Percentiles rank a stretch among this genome's conserved stretches.
These are phyloP conservation scores for Begonia fuchsioides DNA, from an alignment of 306 rosid genomes.

Conservation along the genomic window DNA sequence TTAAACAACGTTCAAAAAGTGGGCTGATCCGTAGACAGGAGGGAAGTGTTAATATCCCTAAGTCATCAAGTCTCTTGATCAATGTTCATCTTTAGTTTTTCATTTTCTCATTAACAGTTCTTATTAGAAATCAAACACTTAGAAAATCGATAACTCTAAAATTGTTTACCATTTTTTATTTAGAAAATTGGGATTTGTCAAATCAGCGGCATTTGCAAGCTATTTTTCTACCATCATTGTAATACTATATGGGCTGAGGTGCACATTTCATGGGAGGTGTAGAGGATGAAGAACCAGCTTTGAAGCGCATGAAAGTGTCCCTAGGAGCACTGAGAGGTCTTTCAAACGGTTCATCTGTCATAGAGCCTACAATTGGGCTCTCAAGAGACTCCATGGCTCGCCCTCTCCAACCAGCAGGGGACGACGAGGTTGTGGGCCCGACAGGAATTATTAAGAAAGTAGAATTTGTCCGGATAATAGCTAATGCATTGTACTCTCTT, in stretches of 20 bases:
- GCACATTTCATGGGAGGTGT: too few species aligned
- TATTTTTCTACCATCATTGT: constrained; percentile 17
- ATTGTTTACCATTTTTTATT: constrained; percentile 1
- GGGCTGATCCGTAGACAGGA: too few species aligned
- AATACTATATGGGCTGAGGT: constrained; percentile 95
- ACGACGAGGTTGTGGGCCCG: constrained; percentile 71
- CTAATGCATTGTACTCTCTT: constrained; percentile 82
- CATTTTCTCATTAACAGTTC: constrained; percentile 2
- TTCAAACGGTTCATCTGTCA: too few species aligned
- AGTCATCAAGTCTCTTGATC: background rate
- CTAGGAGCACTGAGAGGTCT: constrained; percentile 45
- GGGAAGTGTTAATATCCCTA: too few species aligned
- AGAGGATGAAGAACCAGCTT: constrained; percentile 97
- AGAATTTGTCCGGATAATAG: constrained; percentile 90
- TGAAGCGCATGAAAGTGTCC: constrained; percentile 79
- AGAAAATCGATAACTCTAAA: too few species aligned
- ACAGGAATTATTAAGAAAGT: constrained; percentile 72
- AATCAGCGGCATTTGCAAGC: constrained; percentile 5
- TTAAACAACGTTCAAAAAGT: too few species aligned
- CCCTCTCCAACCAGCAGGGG: constrained; percentile 71
- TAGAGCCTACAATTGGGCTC: constrained; percentile 51
- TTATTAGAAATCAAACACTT: background rate
- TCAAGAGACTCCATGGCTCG: constrained; percentile 85
- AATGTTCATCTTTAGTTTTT: constrained; percentile 1
- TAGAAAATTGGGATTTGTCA: constrained; percentile 26